Base-by-base conservation (phyloP, 495 filamentous ascomycete genomes). In the Lophiotrema nucula region DNA sequence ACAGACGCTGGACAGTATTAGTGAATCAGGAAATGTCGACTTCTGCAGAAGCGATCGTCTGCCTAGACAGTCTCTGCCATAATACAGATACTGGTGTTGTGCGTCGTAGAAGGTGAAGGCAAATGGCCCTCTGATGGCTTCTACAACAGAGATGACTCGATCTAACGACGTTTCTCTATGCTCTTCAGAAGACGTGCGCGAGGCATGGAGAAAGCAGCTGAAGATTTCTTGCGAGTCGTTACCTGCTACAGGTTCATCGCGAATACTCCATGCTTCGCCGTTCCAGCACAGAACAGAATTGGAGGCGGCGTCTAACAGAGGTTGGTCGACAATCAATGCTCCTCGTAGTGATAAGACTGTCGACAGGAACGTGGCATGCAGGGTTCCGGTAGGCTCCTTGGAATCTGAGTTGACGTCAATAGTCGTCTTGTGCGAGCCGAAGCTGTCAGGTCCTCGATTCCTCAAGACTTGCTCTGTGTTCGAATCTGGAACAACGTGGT, bases 241-340 rank as follows among this genome's bases (percentile, higher is more conserved):
- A 33, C 81, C 84, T 22, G 65, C 59, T 22, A 91, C 73, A 1
- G 67, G 48, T 24, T 76, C 56, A 13, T 79, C 70, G 18, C 74
- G 76, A 49, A 95, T 79, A 47, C 79, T 85, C 93, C 93, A 99
- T 8, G 91, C 95, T 69, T 99, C 93, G n/a, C 93, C 93, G 65
- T 97, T 97, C 92, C 93, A 99, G 77, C 92, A 97, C 15, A 99
- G 77, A 12, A 89, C 76, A 8, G 88, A 92, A 18, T 79, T 79
- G n/a, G 77, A 81, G 1, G 60, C 54, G 3, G 62, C 16, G 62
- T 89, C 83, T 35, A 78, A 71, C 18, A 95, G 79, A 0, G 93
- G 93, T 64, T 99, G 93, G 13, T 71, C 67, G 16, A 85, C 81
- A 42, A 95, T 64, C 55, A 80, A 76, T 31, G 84, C 78, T 19